Percentiles rank a stretch among this genome's conserved stretches.
These are phyloP conservation scores for Chytriomyces confervae DNA, from an alignment of 192 early-diverging fungal genomes.

Conservation along the genomic window DNA sequence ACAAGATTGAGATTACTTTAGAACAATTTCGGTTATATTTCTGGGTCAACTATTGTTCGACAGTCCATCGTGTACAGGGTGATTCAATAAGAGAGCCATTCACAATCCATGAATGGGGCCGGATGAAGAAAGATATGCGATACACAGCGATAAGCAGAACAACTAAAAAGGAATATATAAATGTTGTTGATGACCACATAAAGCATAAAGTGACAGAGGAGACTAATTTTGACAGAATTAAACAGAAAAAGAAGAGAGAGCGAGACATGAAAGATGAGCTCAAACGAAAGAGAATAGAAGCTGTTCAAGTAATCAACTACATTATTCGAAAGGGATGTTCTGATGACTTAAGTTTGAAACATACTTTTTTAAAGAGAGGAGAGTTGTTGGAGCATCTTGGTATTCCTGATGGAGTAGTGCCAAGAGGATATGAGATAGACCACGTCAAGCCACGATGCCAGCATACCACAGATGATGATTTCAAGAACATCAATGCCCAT, in stretches of 20 bases:
- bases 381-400: background rate
- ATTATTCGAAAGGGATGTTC: slow-evolving; percentile 20
- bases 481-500: slow-evolving; percentile 13
- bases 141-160: slow-evolving; percentile 10
- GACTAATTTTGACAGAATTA: background rate
- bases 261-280: background rate
- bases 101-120: background rate
- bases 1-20: background rate
- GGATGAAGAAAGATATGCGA: background rate
- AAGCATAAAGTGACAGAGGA: slow-evolving; percentile 9
- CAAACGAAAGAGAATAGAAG: background rate
- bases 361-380: background rate
- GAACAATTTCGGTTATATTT: background rate
- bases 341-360: slow-evolving; percentile 8
- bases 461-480: slow-evolving; percentile 7
- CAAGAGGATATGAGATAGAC: slow-evolving; percentile 2
- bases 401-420: slow-evolving; percentile 22
- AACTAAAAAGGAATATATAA: slow-evolving; percentile 18
- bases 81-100: background rate
- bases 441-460: background rate
- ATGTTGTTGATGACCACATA: background rate
- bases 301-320: slow-evolving; percentile 15
- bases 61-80: background rate
- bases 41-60: background rate
- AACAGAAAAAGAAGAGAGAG: slow-evolving; percentile 7